phyloP scores from a whole-genome alignment of 768 basidiomycete species.

The Leucosporidium creatinivorum region DNA sequence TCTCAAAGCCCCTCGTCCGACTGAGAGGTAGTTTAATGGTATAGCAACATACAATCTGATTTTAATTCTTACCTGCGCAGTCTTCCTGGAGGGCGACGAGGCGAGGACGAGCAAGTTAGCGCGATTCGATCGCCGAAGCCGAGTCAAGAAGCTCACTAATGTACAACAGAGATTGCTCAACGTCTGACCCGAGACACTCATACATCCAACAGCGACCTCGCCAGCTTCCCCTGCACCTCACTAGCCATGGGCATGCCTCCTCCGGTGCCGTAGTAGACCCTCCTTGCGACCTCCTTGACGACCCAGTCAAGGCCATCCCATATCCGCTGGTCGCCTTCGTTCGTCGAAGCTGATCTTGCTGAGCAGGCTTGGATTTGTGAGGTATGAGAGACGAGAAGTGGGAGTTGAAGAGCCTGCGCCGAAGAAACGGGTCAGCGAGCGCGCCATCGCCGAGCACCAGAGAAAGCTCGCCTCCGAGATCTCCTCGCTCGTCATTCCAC shows the following conservation, averaged over 20 bases:
- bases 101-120: too few species aligned
- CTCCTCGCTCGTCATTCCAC: conserved; percentile 72
- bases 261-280: conserved; percentile 65
- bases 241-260: background rate
- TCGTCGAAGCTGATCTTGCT: background rate
- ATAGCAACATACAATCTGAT: too few species aligned
- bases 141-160: too few species aligned
- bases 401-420: conserved; percentile 10
- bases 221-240: background rate
- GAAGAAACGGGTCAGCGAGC: background rate
- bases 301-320: conserved; percentile 75
- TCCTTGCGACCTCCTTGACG: conserved; percentile 74
- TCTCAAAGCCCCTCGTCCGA: too few species aligned
- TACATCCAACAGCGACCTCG: too few species aligned
- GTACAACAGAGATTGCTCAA: too few species aligned
- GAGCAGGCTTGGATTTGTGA: conserved; percentile 29
- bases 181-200: too few species aligned
- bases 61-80: too few species aligned
- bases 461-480: conserved; percentile 63
- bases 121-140: too few species aligned
- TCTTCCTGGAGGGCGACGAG: too few species aligned
- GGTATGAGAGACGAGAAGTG: conserved; percentile 10
- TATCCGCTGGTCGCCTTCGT: conserved; percentile 20
- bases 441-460: background rate
- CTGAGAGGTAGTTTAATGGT: too few species aligned